phyloP scores from a whole-genome alignment of 306 rosid species.

The Lotus japonicus region DNA sequence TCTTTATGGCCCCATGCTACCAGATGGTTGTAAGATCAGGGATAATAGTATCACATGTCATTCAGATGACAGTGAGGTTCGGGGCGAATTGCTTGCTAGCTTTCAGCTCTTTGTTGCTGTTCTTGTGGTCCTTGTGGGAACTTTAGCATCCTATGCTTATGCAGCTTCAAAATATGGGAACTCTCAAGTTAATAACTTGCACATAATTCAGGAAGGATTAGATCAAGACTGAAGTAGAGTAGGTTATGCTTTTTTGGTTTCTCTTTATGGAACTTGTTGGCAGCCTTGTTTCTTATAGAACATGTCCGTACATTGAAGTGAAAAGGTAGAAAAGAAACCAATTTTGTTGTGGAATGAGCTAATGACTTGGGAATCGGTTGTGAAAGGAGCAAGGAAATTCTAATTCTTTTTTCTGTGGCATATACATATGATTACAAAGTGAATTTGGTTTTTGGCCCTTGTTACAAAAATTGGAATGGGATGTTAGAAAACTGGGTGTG shows the following conservation, averaged over 20 bases:
- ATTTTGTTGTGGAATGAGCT: neutral
- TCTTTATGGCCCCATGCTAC: slow-evolving; percentile 90
- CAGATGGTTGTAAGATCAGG: slow-evolving; percentile 67
- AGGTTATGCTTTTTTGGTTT: neutral
- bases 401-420: neutral
- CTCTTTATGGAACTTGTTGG: slow-evolving; percentile 6
- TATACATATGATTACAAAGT: neutral
- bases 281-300: slow-evolving; percentile 11
- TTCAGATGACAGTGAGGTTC: slow-evolving; percentile 59
- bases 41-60: slow-evolving; percentile 43
- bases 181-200: slow-evolving; percentile 30
- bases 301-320: slow-evolving; percentile 15
- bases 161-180: slow-evolving; percentile 58
- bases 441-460: neutral
- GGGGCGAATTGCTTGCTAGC: slow-evolving; percentile 89
- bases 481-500: no score
- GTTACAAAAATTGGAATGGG: neutral
- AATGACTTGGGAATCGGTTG: neutral
- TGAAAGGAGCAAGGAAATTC: neutral
- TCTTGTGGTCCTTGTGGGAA: slow-evolving; percentile 52
- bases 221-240: slow-evolving; percentile 36
- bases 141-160: slow-evolving; percentile 43
- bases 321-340: neutral
- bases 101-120: slow-evolving; percentile 68
- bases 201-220: slow-evolving; percentile 26